Evolutionary conservation across 2,329 filamentous ascomycete species (phyloP).

Genomic region (Cladosporium austrohemisphaericum): DNA sequence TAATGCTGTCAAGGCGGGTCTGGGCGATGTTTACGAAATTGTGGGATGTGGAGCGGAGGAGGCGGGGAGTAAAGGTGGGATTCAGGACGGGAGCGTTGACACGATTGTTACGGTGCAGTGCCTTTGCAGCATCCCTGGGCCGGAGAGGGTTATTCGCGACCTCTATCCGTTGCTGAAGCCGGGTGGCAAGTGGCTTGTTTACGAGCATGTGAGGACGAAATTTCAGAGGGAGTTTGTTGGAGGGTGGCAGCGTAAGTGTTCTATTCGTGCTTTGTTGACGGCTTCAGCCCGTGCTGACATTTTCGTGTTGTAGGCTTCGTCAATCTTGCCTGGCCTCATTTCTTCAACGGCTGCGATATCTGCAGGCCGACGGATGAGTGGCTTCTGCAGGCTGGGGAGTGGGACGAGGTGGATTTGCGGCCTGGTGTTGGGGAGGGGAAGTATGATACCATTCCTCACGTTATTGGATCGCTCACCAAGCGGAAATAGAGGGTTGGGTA

Average conservation of each 20-base stretch:
- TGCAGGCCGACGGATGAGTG: conserved; percentile 35
- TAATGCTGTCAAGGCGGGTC: conserved; percentile 49
- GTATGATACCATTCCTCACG: conserved; percentile 35
- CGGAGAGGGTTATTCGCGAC: conserved; percentile 52
- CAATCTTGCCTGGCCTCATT: conserved; percentile 34
- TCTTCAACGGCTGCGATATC: conserved; percentile 35
- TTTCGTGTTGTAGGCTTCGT: conserved; percentile 23
- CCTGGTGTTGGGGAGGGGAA: conserved; percentile 30
- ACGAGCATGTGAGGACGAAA: conserved; percentile 54
- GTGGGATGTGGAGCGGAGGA: conserved; percentile 61
- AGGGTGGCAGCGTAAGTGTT: conserved; percentile 33
- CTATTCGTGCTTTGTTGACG: neutral
- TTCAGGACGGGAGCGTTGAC: conserved; percentile 53
- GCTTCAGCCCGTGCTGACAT: conserved; percentile 1
- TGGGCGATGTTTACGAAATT: conserved; percentile 58
- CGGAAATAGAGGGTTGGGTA: neutral
- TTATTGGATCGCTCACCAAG: conserved; percentile 33
- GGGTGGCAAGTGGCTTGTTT: conserved; percentile 61
- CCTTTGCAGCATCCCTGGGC: conserved; percentile 62
- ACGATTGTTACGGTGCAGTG: conserved; percentile 59
- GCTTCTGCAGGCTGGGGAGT: conserved; percentile 32
- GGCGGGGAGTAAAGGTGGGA: conserved; percentile 41
- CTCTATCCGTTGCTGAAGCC: conserved; percentile 58
- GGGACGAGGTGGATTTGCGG: conserved; percentile 32
- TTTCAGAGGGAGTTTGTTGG: conserved; percentile 31